These are phyloP conservation scores for Beta lomatogona DNA, from an alignment of 179 eudicot genomes.

Conservation along the genomic window DNA sequence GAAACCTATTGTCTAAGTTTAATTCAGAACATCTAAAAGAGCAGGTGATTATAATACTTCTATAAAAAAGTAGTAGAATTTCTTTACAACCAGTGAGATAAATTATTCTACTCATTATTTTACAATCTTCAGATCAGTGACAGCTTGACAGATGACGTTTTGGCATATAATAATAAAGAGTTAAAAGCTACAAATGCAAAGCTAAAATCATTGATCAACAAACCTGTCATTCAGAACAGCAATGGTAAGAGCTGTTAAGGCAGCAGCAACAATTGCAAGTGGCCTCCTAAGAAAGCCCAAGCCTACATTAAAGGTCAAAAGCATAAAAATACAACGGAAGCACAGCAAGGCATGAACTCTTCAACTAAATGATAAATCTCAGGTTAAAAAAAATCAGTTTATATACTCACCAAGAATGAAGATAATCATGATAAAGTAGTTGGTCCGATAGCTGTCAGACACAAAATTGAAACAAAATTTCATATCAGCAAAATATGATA, in stretches of 20 bases:
- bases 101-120: no score
- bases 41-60: no score
- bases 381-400: not conserved
- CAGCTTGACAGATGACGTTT: not conserved
- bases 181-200: not conserved
- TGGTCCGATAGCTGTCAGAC: slow-evolving; percentile 81
- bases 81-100: no score
- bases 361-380: not conserved
- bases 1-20: no score
- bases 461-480: slow-evolving; percentile 11
- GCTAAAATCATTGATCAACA: not conserved
- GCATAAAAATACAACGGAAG: slow-evolving; percentile 1
- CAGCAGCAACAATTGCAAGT: slow-evolving; percentile 83
- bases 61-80: no score
- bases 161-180: not conserved
- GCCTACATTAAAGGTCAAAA: slow-evolving; percentile 40
- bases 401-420: slow-evolving; percentile 74
- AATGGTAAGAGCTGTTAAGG: slow-evolving; percentile 68
- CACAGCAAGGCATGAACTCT: not conserved
- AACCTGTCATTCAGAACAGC: slow-evolving; percentile 96
- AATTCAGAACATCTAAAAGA: no score
- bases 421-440: slow-evolving; percentile 88
- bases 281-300: slow-evolving; percentile 90
- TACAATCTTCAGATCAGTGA: not conserved
- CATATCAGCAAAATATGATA: slow-evolving; percentile 2